phyloP scores from a whole-genome alignment of 2,329 filamentous ascomycete genomes.

The Ascochyta pisi region DNA sequence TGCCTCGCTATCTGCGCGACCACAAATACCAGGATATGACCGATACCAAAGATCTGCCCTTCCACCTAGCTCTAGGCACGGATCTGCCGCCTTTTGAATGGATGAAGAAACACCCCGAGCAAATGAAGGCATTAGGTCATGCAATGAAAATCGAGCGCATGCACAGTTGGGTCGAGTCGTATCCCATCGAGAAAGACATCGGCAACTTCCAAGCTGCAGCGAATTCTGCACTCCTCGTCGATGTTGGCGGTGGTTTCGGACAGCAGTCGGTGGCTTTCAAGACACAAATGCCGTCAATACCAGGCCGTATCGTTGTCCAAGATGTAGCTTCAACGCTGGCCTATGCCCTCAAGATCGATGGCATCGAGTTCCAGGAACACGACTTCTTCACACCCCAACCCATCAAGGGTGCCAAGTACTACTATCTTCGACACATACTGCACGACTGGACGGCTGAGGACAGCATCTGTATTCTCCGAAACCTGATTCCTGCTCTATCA shows the following conservation, averaged over 20 bases:
- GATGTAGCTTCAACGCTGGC: slow-evolving; percentile 35
- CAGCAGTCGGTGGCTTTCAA: slow-evolving; percentile 34
- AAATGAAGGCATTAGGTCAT: slow-evolving; percentile 38
- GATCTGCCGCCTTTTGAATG: slow-evolving; percentile 38
- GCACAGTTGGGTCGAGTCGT: slow-evolving; percentile 30
- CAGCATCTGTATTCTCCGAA: slow-evolving; percentile 35
- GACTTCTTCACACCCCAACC: slow-evolving; percentile 45
- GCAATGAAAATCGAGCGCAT: slow-evolving; percentile 36
- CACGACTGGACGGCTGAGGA: slow-evolving; percentile 45
- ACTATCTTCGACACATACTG: slow-evolving; percentile 42
- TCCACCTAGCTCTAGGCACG: slow-evolving; percentile 36
- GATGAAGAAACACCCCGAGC: slow-evolving; percentile 32
- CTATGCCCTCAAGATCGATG: slow-evolving; percentile 21
- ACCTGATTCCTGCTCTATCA: slow-evolving; percentile 35
- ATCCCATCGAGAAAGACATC: slow-evolving; percentile 26
- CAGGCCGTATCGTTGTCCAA: slow-evolving; percentile 34
- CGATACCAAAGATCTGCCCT: slow-evolving; percentile 33
- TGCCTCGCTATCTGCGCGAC: slow-evolving; percentile 42
- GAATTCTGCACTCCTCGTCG: slow-evolving; percentile 35
- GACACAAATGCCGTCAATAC: slow-evolving; percentile 19
- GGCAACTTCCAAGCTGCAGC: slow-evolving; percentile 19
- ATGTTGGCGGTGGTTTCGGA: slow-evolving; percentile 45
- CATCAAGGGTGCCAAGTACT: slow-evolving; percentile 40
- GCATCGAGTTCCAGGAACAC: slow-evolving; percentile 38
- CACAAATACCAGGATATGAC: slow-evolving; percentile 36